Base-by-base conservation (phyloP, 2,329 filamentous ascomycete species). In the Apiospora sp. region DNA sequence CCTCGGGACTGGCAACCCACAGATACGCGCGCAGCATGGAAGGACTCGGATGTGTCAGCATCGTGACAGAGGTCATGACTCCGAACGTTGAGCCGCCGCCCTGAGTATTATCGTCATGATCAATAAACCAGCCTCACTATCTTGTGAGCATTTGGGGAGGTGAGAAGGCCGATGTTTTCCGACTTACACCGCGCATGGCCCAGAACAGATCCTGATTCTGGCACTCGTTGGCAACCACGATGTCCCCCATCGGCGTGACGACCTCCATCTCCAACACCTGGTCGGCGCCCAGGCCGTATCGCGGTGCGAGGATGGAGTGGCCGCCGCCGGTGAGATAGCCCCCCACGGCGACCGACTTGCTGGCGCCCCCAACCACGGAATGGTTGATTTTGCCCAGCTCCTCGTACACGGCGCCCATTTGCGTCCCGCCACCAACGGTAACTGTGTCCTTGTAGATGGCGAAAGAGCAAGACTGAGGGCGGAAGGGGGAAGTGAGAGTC, bases 241-340 rank as follows among this genome's bases (percentile, higher is more conserved):
- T 82, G 8, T 86, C 78, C 0, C 90, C 90, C 4, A 76, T 75
- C 0, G 87, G 86, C 0, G 87, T 88, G 0, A 92, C 86, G 0
- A 91, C 81, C 43, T 90, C 86, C 80, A 88, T 85, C 75, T 91
- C 84, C 4, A 92, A 79, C 1, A 90, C 87, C 58, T 92, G 87
- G 75, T 93, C 91, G 0, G 88, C 89, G 2, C 82, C 91, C n/a
- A 93, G 80, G 0, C 91, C 91, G 74, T 87, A 88, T 1, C 81
- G 83, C 0, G 88, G 86, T 0, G 83, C 81, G 1, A 92, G 80
- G 0, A 88, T 79, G 0, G 85, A 87, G 78, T 93, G 91, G 0
- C 91, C 91, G 2, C 89, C 91, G 0, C 90, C 90, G 19, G 89
- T 89, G 2, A 87, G 82, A 70, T 89, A 93, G 0, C 91, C 91